phyloP scores from a whole-genome alignment of 2,329 filamentous ascomycete species.

The Talaromyces pinophilus region DNA sequence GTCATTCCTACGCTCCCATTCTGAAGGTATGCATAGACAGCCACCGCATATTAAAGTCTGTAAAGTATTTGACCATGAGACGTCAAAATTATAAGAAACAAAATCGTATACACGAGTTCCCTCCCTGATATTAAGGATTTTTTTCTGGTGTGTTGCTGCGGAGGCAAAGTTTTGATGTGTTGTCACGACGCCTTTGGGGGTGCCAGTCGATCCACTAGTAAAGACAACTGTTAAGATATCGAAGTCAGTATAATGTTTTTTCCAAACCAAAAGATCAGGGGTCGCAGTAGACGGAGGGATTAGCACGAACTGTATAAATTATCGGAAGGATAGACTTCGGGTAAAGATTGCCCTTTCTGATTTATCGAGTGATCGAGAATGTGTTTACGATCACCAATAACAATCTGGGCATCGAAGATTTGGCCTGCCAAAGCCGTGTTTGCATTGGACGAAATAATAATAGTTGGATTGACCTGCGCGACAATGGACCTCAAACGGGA shows the following conservation, averaged over 20 bases:
- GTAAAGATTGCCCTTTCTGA: neutral
- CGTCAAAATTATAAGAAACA: conserved; percentile 19
- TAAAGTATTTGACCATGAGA: conserved; percentile 20
- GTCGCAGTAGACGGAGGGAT: neutral
- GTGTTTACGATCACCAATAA: conserved; percentile 9
- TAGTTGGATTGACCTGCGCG: neutral
- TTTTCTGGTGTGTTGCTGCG: conserved; percentile 7
- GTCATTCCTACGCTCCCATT: conserved; percentile 17
- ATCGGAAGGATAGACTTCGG: neutral
- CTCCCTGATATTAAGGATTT: neutral
- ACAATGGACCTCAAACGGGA: conserved; percentile 13
- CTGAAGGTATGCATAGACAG: conserved; percentile 19
- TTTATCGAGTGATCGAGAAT: neutral
- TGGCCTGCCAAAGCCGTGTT: conserved; percentile 1
- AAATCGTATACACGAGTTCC: conserved; percentile 16
- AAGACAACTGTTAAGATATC: conserved; percentile 66
- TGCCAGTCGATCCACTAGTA: conserved; percentile 85
- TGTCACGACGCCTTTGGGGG: conserved; percentile 75
- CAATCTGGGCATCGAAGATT: neutral
- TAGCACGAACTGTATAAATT: conserved; percentile 8
- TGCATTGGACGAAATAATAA: conserved; percentile 2
- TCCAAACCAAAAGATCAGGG: neutral
- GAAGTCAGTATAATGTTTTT: neutral
- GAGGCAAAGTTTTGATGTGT: conserved; percentile 31
- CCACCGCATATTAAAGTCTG: conserved; percentile 18